Evolutionary conservation across 805 yeast species (phyloP), one percentile per base, ranked within the genome.

Genomic region (Lachancea sp.): DNA sequence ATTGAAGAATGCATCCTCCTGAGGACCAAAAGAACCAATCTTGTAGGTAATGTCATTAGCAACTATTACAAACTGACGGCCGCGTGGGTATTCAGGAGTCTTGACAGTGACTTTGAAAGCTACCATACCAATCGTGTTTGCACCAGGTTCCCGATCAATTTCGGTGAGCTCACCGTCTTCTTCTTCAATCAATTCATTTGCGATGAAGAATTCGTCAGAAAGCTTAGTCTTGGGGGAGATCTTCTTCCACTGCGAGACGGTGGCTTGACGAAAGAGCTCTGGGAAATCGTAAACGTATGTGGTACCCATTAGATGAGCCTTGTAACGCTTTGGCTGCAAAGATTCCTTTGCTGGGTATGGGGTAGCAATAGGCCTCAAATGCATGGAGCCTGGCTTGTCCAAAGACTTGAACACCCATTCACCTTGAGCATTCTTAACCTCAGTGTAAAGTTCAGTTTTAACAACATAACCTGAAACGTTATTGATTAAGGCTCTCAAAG

Each of bases 271-370:
- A 83, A 94, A 92, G 57, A 92, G 70, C 63, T 92, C 98, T 39
- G 99, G 98, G 92, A 92, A 94, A 67, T 92, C 99, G 59, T 94
- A 92, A 37, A 87, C 96, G 60, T 87, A 92, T 8, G 98, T 89
- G 15, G 99, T 92, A 49, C 98, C 98, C 89, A 92, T 83, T 56
- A 86, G 74, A 67, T 92, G 97, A 37, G 99, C 99, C 71, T 83
- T 85, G 73, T 94, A 94, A 69, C 99, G 87, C 68, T 92, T 92
- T 55, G 97, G 97, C 71, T 92, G 98, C 58, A 92, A 75, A 70
- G 95, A 89, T 69, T 92, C 98, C 72, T 92, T 92, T 23, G 94
- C 95, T 44, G 97, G 95, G 62, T 92, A 94, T 37, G 97, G 96
- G 38, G 97, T 86, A 35, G 89, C 82, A 58, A 92, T 88, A 32